Conservation (phyloP, 2,329 filamentous ascomycete genomes). For the Fusarium transvaalense region DNA sequence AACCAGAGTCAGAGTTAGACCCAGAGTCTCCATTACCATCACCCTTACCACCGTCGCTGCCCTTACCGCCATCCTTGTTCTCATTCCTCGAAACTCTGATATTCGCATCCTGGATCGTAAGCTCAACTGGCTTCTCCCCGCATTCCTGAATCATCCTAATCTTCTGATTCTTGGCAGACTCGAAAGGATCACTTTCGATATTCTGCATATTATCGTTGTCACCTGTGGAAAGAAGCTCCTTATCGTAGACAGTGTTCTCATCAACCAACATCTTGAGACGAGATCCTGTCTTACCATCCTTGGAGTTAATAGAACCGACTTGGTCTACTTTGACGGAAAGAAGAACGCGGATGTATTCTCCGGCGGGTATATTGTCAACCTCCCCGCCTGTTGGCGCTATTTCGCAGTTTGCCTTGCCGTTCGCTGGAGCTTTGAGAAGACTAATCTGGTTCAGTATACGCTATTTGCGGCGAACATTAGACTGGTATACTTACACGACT, state of each 20-base stretch:
- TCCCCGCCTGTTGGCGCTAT: neutral
- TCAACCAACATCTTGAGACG: conserved; percentile 14
- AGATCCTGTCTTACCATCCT: neutral
- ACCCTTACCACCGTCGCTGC: neutral
- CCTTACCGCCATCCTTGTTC: neutral
- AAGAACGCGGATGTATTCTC: conserved; percentile 4
- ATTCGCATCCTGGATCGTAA: conserved; percentile 17
- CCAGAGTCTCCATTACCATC: neutral
- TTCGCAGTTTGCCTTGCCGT: conserved; percentile 12
- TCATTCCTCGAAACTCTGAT: neutral
- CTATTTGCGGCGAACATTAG: rapidly evolving
- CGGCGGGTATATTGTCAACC: neutral
- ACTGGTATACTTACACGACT: neutral
- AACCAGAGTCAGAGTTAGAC: neutral
- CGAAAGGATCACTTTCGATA: conserved; percentile 10
- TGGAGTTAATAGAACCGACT: neutral
- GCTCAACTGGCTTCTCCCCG: conserved; percentile 11
- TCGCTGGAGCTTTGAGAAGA: conserved; percentile 14
- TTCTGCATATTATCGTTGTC: neutral
- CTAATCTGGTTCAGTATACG: neutral
- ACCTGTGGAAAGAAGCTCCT: conserved; percentile 4
- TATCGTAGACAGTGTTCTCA: conserved; percentile 2
- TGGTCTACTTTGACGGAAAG: neutral
- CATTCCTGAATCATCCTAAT: conserved; percentile 10
- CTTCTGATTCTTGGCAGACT: conserved; percentile 18